phyloP scores from a whole-genome alignment of 108 stramenopile genomes.

The Conticribra weissflogii region DNA sequence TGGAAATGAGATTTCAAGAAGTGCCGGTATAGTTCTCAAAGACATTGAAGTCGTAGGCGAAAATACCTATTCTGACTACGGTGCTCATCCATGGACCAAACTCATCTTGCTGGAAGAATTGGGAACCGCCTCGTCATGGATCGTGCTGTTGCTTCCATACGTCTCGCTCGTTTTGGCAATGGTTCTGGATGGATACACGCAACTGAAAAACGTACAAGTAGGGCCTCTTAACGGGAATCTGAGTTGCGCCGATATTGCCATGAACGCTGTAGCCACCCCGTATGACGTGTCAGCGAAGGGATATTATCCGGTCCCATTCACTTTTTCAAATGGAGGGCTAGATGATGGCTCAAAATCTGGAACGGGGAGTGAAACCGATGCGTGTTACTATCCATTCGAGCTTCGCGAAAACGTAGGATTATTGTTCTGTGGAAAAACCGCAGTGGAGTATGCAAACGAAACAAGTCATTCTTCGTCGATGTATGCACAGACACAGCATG shows the following conservation, averaged over 20 bases:
- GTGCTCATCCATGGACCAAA: conserved; percentile 70
- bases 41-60: conserved; percentile 27
- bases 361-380: neutral
- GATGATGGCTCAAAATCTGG: no score
- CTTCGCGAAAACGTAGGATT: conserved; percentile 45
- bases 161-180: conserved; percentile 59
- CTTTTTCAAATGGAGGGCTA: conserved; percentile 7
- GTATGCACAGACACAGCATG: conserved; percentile 5
- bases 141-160: conserved; percentile 72
- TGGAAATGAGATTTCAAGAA: no score
- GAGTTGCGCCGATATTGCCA: conserved; percentile 28
- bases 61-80: conserved; percentile 21
- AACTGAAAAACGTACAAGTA: conserved; percentile 36
- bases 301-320: conserved; percentile 48
- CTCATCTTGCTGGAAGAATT: conserved; percentile 77
- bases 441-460: no score
- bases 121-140: conserved; percentile 78
- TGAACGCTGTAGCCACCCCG: conserved; percentile 26
- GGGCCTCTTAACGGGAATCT: conserved; percentile 44
- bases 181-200: conserved; percentile 50
- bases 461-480: no score
- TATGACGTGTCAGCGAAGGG: conserved; percentile 36
- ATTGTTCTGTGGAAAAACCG: conserved; percentile 34
- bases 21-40: conserved; percentile 38
- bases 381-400: conserved; percentile 51